These are phyloP conservation scores for Phytophthora quininea DNA, from an alignment of 352 stramenopile species.

Conservation along the genomic window DNA sequence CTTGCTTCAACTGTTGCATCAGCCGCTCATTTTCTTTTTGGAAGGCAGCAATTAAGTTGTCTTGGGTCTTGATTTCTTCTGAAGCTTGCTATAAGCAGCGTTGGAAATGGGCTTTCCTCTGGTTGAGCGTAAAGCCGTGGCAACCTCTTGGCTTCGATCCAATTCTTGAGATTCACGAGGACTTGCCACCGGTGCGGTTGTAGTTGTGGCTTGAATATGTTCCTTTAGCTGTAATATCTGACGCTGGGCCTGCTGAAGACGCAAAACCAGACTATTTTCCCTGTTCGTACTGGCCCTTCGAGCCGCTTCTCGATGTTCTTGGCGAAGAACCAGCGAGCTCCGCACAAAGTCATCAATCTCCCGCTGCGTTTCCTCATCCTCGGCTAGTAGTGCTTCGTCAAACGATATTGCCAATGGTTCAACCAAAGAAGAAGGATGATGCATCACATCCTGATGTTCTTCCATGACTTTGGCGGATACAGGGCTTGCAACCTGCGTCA, in stretches of 20 bases:
- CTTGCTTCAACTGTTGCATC: conserved; percentile 77
- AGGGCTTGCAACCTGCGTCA: conserved; percentile 19
- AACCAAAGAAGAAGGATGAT: conserved; percentile 4
- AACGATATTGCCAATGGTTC: conserved; percentile 32
- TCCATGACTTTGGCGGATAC: conserved; percentile 13
- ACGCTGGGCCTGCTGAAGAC: conserved; percentile 74
- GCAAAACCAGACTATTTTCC: conserved; percentile 66
- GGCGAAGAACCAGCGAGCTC: conserved; percentile 42
- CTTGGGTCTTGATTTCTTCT: conserved; percentile 77
- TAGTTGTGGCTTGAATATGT: conserved; percentile 50
- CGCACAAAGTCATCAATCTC: conserved; percentile 65
- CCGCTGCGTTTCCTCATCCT: conserved; percentile 47
- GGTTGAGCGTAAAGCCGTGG: neutral
- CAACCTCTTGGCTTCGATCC: conserved; percentile 2
- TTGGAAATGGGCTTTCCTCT: conserved; percentile 11
- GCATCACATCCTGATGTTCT: conserved; percentile 1
- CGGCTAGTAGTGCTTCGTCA: conserved; percentile 27
- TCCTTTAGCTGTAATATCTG: conserved; percentile 73
- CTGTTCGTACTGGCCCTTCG: conserved; percentile 47
- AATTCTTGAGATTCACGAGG: neutral
- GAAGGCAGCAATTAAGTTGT: conserved; percentile 78
- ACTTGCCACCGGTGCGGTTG: conserved; percentile 6
- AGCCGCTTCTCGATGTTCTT: conserved; percentile 28
- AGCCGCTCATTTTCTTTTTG: conserved; percentile 85
- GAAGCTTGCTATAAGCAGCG: conserved; percentile 30